These are phyloP conservation scores for Platanthera guangdongensis DNA, from an alignment of 106 monocot genomes.

Conservation along the genomic window DNA sequence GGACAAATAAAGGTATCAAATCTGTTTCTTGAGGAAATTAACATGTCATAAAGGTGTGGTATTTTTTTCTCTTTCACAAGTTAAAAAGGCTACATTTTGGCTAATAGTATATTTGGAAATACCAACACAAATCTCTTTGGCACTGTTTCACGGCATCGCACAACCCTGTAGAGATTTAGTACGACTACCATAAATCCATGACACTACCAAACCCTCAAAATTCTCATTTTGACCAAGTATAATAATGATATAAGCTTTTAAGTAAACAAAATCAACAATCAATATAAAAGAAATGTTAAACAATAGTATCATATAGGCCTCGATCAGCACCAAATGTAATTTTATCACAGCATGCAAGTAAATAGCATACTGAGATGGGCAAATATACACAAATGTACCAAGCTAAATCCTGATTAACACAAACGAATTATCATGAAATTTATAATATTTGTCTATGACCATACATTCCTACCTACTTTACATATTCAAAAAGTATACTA, in stretches of 20 bases:
- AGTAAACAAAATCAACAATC: background rate
- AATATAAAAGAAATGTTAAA: background rate
- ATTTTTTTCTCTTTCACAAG: background rate
- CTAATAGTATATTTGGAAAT: background rate
- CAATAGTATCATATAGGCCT: background rate
- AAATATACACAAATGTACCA: no score
- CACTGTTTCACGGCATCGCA: background rate
- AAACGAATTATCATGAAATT: background rate
- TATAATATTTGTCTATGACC: no score
- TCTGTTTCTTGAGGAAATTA: background rate
- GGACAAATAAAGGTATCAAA: background rate
- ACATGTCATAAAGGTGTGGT: background rate
- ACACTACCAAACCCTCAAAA: background rate
- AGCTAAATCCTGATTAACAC: no score
- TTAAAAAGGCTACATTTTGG: background rate
- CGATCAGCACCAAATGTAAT: background rate
- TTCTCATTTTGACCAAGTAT: background rate
- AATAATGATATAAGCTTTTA: background rate
- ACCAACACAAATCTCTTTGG: background rate
- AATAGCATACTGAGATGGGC: background rate
- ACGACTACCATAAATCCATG: background rate
- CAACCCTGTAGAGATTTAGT: background rate
- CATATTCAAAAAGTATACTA: no score
- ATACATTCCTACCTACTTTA: no score
- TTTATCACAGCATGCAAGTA: background rate